Conservation (phyloP, 176 grass and related monocot species). For the Neostapfia colusana region DNA sequence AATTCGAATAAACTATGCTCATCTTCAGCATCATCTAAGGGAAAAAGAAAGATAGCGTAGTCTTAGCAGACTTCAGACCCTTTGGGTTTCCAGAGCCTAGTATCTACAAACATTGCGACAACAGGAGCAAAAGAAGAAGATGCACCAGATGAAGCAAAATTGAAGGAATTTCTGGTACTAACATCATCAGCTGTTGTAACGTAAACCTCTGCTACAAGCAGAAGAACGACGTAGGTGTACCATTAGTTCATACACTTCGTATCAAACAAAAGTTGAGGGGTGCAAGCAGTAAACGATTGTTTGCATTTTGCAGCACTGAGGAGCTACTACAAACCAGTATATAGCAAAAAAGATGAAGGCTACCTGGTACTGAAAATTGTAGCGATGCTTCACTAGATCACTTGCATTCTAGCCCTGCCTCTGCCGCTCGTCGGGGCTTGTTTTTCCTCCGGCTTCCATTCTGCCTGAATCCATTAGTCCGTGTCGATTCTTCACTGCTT, state of each 20-base stretch:
- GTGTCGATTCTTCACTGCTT: conserved; percentile 51
- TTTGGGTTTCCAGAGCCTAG: neutral
- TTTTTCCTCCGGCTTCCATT: conserved; percentile 66
- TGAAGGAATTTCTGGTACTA: conserved; percentile 3
- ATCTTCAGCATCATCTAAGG: neutral
- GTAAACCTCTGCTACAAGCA: conserved; percentile 16
- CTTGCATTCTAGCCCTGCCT: conserved; percentile 71
- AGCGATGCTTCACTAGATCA: conserved; percentile 55
- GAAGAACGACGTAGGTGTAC: conserved; percentile 14
- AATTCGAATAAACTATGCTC: neutral
- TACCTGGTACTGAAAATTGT: conserved; percentile 26
- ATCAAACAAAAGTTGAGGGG: conserved; percentile 26
- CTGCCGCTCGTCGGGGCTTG: conserved; percentile 66
- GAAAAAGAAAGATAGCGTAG: neutral
- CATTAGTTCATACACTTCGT: conserved; percentile 6
- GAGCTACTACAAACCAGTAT: conserved; percentile 11
- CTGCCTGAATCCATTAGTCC: conserved; percentile 64
- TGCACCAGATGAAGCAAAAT: conserved; percentile 28
- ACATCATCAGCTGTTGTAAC: conserved; percentile 2
- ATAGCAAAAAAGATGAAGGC: conserved; percentile 17
- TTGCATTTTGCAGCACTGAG: conserved; percentile 37
- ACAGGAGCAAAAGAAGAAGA: neutral
- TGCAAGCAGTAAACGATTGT: conserved; percentile 21
- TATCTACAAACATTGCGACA: neutral
- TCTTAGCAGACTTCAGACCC: neutral